Base-by-base conservation (phyloP, 805 yeast species). In the Metschnikowia chrysomelidarum region DNA sequence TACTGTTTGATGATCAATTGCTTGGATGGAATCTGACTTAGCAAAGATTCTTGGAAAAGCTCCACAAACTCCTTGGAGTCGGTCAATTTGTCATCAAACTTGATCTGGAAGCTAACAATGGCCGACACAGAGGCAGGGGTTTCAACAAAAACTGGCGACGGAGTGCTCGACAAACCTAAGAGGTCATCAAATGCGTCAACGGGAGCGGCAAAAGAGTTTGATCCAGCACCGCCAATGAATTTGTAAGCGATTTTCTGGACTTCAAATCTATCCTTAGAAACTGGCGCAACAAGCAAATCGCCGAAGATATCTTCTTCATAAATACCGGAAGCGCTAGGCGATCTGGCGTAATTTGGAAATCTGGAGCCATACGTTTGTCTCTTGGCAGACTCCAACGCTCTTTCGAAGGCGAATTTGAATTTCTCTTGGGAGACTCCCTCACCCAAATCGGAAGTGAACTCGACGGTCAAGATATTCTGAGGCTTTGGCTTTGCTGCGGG, bases 51-150 rank as follows among this genome's bases (percentile, higher is more conserved):
- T 49, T 64, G 58, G 49, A 67, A 67, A 34, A 35, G 43, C 8
- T 50, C 58, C 14, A 62, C 65, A 46, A 66, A 64, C 25, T 55
- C 57, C 40, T 53, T 57, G 16, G 72, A 49, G 43, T 67, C 73
- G 19, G 47, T 32, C 43, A 62, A 48, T 31, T 54, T 57, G 19
- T 47, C 56, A 46, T 64, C 54, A 41, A 42, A 56, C 43, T 56
- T 62, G 43, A 67, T 45, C 41, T 57, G 58, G 47, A 66, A 60
- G 27, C 55, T 56, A 31, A 66, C 62, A 24, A 49, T 52, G 4
- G 57, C 68, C 13, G 39, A 34, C 6, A 36, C 31, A 7, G 44
- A 35, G 13, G 28, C 30, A 4, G 33, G 33, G 11, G 33, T 20
- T 5, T 43, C 44, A 18, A 18, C 14, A 14, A 21, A 28, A 12